Base-by-base conservation (phyloP, 176 grass and related monocot genomes). In the Panicum miliaceum region DNA sequence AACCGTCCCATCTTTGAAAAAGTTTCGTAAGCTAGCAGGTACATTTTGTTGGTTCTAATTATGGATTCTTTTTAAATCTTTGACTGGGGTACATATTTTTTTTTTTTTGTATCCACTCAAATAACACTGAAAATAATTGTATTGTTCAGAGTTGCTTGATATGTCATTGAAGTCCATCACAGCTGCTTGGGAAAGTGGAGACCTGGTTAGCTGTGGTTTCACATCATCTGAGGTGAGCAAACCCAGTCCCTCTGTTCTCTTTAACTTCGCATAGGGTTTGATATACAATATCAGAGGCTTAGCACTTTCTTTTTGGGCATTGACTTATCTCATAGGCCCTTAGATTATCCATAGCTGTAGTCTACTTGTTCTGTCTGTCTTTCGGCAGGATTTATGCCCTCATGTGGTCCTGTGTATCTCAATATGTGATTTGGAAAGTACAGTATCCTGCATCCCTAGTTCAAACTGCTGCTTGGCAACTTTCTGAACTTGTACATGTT, bases 131-230 rank as follows among this genome's bases (percentile, higher is more conserved):
- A 69, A 61, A 69, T 53, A 78, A 74, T 63, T 70, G 15, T 62
- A 45, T 78, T 85, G 42, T 67, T 88, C 36, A 98, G 96, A 95
- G 41, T 89, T 98, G 89, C 90, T 93, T 89, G 96, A 95, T 93
- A 95, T 98, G 93, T 90, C 93, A 27, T 75, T 98, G 79, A 98
- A 95, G 85, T 93, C 96, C 50, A 98, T 98, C 40, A 95, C 89
- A 60, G 47, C 82, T 59, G 71, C 85, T 80, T 98, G 96, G 96
- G 96, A 98, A 85, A 93, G 66, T 65, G 91, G 93, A 50, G 96
- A 98, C 69, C 84, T 95, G 81, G 23, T 77, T 64, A 74, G 77
- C 23, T 95, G 96, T 57, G 89, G 93, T 58, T 98, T 98, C 77
- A 94, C 85, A 66, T 92, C 94, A 60, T 91, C 68, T 42, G 94